These are phyloP conservation scores for Xanthoconium purpureum DNA, from an alignment of 768 basidiomycete species.

Conservation along the genomic window DNA sequence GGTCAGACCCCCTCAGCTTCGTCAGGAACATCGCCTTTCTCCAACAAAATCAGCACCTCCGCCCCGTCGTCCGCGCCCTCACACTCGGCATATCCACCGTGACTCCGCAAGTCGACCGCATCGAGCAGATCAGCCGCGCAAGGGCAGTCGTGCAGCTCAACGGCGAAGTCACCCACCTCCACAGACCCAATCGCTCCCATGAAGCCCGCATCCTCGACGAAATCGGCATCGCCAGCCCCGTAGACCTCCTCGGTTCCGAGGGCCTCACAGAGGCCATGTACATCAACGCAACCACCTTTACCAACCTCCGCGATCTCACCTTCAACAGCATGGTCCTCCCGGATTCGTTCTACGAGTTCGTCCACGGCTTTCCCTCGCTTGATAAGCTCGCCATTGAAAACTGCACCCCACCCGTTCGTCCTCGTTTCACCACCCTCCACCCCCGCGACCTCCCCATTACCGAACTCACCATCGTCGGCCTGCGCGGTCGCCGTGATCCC, in stretches of 20 bases:
- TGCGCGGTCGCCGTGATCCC: slow-evolving; percentile 29
- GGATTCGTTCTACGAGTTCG: slow-evolving; percentile 31
- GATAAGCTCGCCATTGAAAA: slow-evolving; percentile 41
- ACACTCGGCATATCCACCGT: slow-evolving; percentile 28
- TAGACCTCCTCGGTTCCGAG: slow-evolving; percentile 24
- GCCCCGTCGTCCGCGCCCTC: slow-evolving; percentile 19
- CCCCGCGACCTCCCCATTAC: slow-evolving; percentile 42
- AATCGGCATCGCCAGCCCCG: slow-evolving; percentile 11
- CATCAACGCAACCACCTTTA: slow-evolving; percentile 24
- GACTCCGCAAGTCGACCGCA: slow-evolving; percentile 14
- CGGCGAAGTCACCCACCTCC: slow-evolving; percentile 14
- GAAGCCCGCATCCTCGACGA: slow-evolving; percentile 28
- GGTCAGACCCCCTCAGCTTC: slow-evolving; percentile 31
- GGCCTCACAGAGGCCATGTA: slow-evolving; percentile 19
- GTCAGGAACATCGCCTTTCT: slow-evolving; percentile 22
- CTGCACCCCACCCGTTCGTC: slow-evolving; percentile 30
- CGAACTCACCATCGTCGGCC: slow-evolving; percentile 38
- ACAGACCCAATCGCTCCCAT: slow-evolving; percentile 19
- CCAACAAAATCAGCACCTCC: slow-evolving; percentile 2
- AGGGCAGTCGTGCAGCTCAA: slow-evolving; percentile 21
- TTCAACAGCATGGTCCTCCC: slow-evolving; percentile 39
- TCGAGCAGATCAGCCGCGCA: slow-evolving; percentile 30
- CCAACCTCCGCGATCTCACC: slow-evolving; percentile 36
- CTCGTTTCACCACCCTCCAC: slow-evolving; percentile 17
- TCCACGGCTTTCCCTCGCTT: slow-evolving; percentile 38